These are phyloP conservation scores for Ilex paraguariensis DNA, from an alignment of 305 asterid genomes.

Conservation along the genomic window DNA sequence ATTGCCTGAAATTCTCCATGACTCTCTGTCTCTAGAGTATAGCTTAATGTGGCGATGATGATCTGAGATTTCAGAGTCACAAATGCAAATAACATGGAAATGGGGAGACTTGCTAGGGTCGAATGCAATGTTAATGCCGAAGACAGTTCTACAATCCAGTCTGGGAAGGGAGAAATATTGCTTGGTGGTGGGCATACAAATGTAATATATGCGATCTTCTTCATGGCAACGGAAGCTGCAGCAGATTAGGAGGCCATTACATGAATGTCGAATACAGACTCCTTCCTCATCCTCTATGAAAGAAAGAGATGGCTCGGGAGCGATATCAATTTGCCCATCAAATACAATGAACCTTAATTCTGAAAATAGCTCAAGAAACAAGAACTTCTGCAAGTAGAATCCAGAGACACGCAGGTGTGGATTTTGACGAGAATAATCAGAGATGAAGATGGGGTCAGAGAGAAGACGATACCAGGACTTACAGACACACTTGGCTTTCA, in stretches of 20 bases:
- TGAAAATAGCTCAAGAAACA: background rate
- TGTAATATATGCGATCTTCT: background rate
- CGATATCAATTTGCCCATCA: background rate
- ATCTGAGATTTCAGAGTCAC: background rate
- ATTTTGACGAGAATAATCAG: background rate
- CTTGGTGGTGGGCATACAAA: slow-evolving; percentile 5
- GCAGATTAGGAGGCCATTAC: slow-evolving; percentile 15
- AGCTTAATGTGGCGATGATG: background rate
- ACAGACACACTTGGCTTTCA: background rate
- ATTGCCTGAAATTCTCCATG: slow-evolving; percentile 9
- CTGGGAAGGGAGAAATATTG: slow-evolving; percentile 1
- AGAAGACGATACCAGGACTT: background rate
- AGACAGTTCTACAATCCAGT: background rate
- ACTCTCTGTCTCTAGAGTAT: background rate
- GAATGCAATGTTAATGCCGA: slow-evolving; percentile 11
- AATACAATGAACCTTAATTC: background rate
- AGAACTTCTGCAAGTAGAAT: background rate
- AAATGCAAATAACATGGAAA: slow-evolving; percentile 3
- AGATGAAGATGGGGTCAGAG: background rate
- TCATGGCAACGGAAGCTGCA: background rate
- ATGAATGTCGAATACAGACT: background rate
- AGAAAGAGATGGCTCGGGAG: background rate
- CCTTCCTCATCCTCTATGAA: background rate
- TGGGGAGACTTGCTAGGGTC: slow-evolving; percentile 6
- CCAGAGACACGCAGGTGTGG: background rate